Base-by-base conservation (phyloP, 306 rosid genomes). In the Glycyrrhiza uralensis region DNA sequence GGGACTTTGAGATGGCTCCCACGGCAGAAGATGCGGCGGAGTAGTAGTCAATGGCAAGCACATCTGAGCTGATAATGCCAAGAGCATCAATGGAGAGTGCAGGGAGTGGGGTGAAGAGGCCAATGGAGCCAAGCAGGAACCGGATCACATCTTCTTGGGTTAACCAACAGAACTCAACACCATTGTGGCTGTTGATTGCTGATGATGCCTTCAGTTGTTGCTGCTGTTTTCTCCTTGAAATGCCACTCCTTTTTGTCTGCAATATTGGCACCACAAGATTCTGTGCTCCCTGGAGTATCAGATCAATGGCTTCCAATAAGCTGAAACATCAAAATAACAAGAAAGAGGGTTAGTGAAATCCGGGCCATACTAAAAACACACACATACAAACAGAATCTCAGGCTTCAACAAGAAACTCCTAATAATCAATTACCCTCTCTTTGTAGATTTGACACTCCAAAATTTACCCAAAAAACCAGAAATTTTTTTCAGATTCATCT, bases 121-220 rank as follows among this genome's bases (percentile, higher is more conserved):
- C 93, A 15, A 94, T 91, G 24, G 96, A 91, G 72, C 87, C 82
- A 6, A 94, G 91, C 7, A 94, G 83, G 83, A 89, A 94, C 12
- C 97, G 67, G 41, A 94, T 78, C 29, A 94, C 88, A 54, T 91
- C 99, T 69, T 91, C 99, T 51, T 85, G 99, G 1, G 96, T 91
- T 35, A 94, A 51, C 99, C 97, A 94, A 61, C 99, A 94, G 75
- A 77, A 94, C 19, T 89, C 97, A 6, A 46, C 75, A 11, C 92
- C 92, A 11, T 73, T 87, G 69, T 89, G 96, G 79, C 59, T 17
- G 33, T 70, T 76, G 51, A 76, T 19, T 17, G 67, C 41, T 50
- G 81, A 18, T 11, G 81, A 18, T 11, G 81, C 9, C 52, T 83
- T 86, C 49, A n/a, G n/a, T n/a, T n/a, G n/a, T n/a, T 82, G 90